Base-by-base conservation (phyloP, 169 alveolate genomes). In the Plasmodium falciparum region DNA sequence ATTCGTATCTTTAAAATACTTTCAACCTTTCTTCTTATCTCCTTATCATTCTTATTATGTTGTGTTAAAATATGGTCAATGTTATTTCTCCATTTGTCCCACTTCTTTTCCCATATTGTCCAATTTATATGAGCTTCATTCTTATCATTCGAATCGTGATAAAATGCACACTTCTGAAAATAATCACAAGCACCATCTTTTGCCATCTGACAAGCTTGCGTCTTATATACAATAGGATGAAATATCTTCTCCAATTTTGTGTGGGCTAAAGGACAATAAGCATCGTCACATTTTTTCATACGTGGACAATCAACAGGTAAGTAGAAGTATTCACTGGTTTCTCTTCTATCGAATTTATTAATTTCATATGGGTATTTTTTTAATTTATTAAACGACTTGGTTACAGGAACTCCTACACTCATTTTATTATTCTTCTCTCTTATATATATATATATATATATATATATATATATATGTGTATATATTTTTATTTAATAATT, bases 271-370 rank as follows among this genome's bases (percentile, higher is more conserved):
- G 97, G 97, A 63, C 97, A 95, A 33, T 73, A 76, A 17, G 96
- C 96, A 88, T 93, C 94, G 33, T 92, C 74, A 74, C 97, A 95
- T 43, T 91, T 80, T 83, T 89, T 89, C 91, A 89, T 92, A 45
- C 70, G 90, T 26, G 97, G 97, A 71, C 97, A 95, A 83, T 95
- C 97, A 17, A 95, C 93, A 11, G 97, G 97, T 17, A 95, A 63
- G 74, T 95, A 95, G 66, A 95, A 95, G 61, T 94, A 93, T 63
- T 88, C 74, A 52, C 66, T 75, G 52, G 97, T 95, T 74, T 94
- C 96, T 66, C 97, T 71, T 49, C 97, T 74, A 72, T 91, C 92
- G 69, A 93, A 93, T 62, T 80, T 93, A 63, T 74, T 88, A 33
- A 93, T 85, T 71, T 89, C 76, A 71, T 70, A 93, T 39, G 96